phyloP scores from a whole-genome alignment of 2,329 filamentous ascomycete species.

The Metarhizium sp. region DNA sequence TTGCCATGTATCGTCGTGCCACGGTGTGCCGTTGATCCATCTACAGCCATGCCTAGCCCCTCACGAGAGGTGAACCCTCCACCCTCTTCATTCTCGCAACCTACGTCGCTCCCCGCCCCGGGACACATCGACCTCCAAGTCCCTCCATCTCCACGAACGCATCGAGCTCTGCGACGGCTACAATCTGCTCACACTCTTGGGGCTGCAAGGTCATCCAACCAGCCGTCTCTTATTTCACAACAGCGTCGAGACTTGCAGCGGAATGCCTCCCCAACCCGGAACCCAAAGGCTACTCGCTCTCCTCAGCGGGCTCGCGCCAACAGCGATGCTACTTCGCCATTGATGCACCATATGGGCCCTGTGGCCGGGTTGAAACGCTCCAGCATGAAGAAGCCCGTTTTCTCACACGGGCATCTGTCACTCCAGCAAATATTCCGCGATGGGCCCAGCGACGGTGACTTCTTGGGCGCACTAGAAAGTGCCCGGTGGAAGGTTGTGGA shows the following conservation, averaged over 20 bases:
- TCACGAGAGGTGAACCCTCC: conserved; percentile 3
- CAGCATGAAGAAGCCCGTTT: conserved; percentile 33
- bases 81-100: neutral
- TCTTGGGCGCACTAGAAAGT: conserved; percentile 57
- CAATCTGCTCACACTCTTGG: conserved; percentile 67
- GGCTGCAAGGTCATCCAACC: conserved; percentile 35
- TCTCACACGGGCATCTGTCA: conserved; percentile 46
- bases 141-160: conserved; percentile 53
- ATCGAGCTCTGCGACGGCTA: conserved; percentile 60
- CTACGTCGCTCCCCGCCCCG: conserved; percentile 1
- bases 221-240: conserved; percentile 52
- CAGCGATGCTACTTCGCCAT: conserved; percentile 52
- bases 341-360: conserved; percentile 27
- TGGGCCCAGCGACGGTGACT: conserved; percentile 65
- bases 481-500: conserved; percentile 65
- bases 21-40: neutral
- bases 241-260: conserved; percentile 42
- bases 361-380: conserved; percentile 25
- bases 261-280: conserved; percentile 23
- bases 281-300: conserved; percentile 23
- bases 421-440: conserved; percentile 73
- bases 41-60: conserved; percentile 9
- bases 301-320: conserved; percentile 57
- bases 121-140: conserved; percentile 36
- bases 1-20: neutral